phyloP scores from a whole-genome alignment of 2,329 filamentous ascomycete species.

The Dichotomopilus funicola region DNA sequence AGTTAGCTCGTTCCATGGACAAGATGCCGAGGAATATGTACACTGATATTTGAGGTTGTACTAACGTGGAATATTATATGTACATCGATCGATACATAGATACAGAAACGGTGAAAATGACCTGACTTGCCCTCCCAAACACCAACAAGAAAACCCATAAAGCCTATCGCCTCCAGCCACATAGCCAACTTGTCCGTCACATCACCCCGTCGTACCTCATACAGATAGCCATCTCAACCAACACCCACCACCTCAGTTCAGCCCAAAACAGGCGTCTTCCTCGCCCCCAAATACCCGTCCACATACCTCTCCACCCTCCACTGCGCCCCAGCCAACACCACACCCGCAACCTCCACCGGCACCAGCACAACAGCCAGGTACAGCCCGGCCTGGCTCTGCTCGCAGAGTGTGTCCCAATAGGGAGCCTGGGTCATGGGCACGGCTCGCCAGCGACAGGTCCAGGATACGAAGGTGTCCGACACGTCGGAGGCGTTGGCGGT shows the following conservation, averaged over 20 bases:
- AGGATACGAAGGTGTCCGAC: slow-evolving; percentile 52
- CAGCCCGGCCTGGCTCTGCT: slow-evolving; percentile 47
- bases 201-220: no score
- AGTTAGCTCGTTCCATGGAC: no score
- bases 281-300: slow-evolving; percentile 27
- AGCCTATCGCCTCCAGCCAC: no score
- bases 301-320: slow-evolving; percentile 39
- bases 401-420: slow-evolving; percentile 51
- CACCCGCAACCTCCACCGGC: slow-evolving; percentile 46
- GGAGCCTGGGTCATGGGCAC: slow-evolving; percentile 48
- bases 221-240: no score
- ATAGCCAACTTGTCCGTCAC: no score
- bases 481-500: slow-evolving; percentile 46
- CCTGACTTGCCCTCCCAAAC: no score
- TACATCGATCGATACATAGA: no score
- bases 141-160: no score
- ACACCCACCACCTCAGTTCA: not conserved
- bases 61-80: no score
- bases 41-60: no score
- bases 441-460: slow-evolving; percentile 54
- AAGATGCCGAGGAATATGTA: no score
- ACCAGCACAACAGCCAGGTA: slow-evolving; percentile 51
- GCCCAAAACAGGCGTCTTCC: slow-evolving; percentile 26
- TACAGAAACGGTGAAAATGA: no score
- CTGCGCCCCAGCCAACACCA: slow-evolving; percentile 42